phyloP scores from a whole-genome alignment of 805 yeast species.

The Yarrowia sp. region DNA sequence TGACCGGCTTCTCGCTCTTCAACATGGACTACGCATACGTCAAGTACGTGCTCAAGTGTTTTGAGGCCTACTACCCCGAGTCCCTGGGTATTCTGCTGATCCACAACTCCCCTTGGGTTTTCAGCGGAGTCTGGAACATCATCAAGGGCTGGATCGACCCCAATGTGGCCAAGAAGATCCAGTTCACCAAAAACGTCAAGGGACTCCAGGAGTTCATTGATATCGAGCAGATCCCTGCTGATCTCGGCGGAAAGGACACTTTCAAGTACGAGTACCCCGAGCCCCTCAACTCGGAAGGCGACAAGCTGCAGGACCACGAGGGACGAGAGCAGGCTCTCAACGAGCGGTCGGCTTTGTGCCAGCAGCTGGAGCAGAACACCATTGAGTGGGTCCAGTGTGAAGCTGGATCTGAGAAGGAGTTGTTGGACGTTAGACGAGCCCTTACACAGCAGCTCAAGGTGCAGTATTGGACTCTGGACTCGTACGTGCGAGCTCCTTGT shows the following conservation, averaged over 20 bases:
- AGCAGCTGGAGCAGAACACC: constrained; percentile 21
- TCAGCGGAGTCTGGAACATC: constrained; percentile 79
- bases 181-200: constrained; percentile 60
- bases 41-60: constrained; percentile 68
- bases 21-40: constrained; percentile 81
- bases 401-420: not conserved
- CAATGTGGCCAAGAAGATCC: constrained; percentile 75
- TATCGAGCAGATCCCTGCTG: constrained; percentile 53
- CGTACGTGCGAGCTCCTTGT: constrained; percentile 6
- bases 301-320: constrained; percentile 29
- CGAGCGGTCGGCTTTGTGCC: constrained; percentile 4
- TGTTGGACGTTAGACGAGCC: not conserved
- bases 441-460: not conserved
- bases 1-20: constrained; percentile 71
- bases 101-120: constrained; percentile 85
- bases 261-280: constrained; percentile 50
- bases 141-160: constrained; percentile 83
- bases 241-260: constrained; percentile 61
- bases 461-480: constrained; percentile 16
- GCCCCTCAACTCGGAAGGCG: constrained; percentile 55
- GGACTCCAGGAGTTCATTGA: constrained; percentile 59
- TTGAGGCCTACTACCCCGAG: constrained; percentile 86
- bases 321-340: constrained; percentile 13
- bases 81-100: constrained; percentile 67
- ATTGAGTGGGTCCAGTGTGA: constrained; percentile 18